These are phyloP conservation scores for Candida albicans DNA, from an alignment of 1,139 yeast genomes.

Conservation along the genomic window DNA sequence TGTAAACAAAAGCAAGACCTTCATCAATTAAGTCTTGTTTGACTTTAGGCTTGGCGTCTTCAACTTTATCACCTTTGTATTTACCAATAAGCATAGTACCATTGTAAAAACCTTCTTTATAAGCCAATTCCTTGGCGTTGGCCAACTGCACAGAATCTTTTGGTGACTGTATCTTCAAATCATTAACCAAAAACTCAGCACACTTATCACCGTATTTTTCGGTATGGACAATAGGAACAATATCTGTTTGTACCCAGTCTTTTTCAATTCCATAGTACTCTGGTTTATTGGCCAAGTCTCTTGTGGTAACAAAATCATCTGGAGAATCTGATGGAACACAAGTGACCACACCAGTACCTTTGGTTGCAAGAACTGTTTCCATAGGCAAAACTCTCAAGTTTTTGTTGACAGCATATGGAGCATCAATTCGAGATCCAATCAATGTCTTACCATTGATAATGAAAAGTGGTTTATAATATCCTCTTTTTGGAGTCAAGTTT, in stretches of 20 bases:
- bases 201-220: conserved; percentile 86
- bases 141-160: conserved; percentile 87
- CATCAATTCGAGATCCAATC: conserved; percentile 82
- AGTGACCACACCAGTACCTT: conserved; percentile 99
- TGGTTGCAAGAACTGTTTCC: conserved; percentile 93
- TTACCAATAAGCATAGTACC: conserved; percentile 81
- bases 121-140: conserved; percentile 89
- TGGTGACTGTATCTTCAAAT: conserved; percentile 90
- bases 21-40: conserved; percentile 75
- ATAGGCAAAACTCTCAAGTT: conserved; percentile 88
- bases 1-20: conserved; percentile 84
- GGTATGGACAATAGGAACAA: conserved; percentile 73
- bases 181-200: conserved; percentile 83
- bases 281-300: conserved; percentile 84
- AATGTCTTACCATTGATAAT: conserved; percentile 68
- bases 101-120: conserved; percentile 94
- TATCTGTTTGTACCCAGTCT: conserved; percentile 82
- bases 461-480: conserved; percentile 63
- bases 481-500: conserved; percentile 87
- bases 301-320: conserved; percentile 87
- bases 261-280: conserved; percentile 84
- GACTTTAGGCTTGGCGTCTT: conserved; percentile 84
- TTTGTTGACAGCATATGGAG: conserved; percentile 75
- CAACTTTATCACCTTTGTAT: conserved; percentile 88
- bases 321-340: conserved; percentile 99